Base-by-base conservation (phyloP, 257 asterid genomes). In the Nicotiana undulata region DNA sequence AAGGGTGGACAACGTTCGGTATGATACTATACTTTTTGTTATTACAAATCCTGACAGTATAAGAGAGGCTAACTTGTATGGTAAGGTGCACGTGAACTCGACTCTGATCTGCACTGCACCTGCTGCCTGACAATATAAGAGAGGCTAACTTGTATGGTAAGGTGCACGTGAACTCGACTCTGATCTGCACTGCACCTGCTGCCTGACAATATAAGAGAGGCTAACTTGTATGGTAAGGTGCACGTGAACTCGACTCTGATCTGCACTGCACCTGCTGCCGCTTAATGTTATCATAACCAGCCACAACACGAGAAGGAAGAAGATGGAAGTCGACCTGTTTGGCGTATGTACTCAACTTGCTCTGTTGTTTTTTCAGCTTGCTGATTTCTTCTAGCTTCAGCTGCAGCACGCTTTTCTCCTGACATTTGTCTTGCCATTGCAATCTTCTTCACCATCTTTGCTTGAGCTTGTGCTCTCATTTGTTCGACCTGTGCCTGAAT, bases 381-480 rank as follows among this genome's bases (percentile, higher is more conserved):
- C 53, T 82, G 89, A 34, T 82, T 88, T 81, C 88, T 94, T 74
- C 88, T 90, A 64, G 91, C 92, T 89, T 96, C 98, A 13, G 98
- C 95, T 40, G 85, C 83, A 2, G 91, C 90, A 4, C 97, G 89
- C 79, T 91, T 92, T 82, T 91, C 93, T 85, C 91, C 99, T n/a
- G 96, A 89, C 79, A 81, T 94, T 80, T 91, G 98, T 84, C 95
- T 93, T 26, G 97, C 93, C 93, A 90, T 56, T 63, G 98, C 97
- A 6, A 94, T 85, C 89, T 92, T 93, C 93, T 92, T 91, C 80
- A 86, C 92, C 95, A 94, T 92, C 85, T 92, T 91, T 44, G 96
- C 97, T 81, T 92, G 94, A 56, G 97, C 95, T 31, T 91, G 94
- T 51, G 96, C 95, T 86, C 88, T 89, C 92, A 92, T 86, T 89